Conservation (phyloP, 768 basidiomycete species). For the Tricholomella constricta region DNA sequence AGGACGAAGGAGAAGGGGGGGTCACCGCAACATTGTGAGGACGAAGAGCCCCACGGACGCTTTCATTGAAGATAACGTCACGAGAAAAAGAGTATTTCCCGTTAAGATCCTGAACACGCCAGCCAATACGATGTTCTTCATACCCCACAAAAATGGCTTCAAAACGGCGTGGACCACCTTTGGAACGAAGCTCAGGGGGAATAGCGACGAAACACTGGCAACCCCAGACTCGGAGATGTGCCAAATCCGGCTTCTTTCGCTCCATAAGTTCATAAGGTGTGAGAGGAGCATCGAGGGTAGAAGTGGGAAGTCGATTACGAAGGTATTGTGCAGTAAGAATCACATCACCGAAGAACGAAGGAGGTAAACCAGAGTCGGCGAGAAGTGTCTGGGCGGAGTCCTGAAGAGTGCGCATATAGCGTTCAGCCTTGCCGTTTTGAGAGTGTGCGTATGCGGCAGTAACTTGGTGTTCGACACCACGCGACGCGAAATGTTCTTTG, state of each 20-base stretch:
- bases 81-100: not conserved
- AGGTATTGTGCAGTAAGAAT: constrained; percentile 21
- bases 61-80: not conserved
- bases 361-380: constrained; percentile 23
- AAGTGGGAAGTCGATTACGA: constrained; percentile 24
- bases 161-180: constrained; percentile 14
- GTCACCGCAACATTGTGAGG: constrained; percentile 14
- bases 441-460: constrained; percentile 31
- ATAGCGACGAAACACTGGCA: constrained; percentile 24
- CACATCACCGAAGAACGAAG: constrained; percentile 27
- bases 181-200: constrained; percentile 20
- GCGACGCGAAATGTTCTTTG: not conserved
- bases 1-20: not conserved
- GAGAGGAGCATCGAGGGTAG: constrained; percentile 17
- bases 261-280: constrained; percentile 23
- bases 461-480: constrained; percentile 5
- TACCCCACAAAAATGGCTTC: constrained; percentile 26
- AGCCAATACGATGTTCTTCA: not conserved
- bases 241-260: constrained; percentile 26
- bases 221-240: constrained; percentile 30
- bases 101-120: not conserved
- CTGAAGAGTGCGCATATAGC: constrained; percentile 27
- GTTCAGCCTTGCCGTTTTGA: constrained; percentile 35
- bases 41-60: not conserved
- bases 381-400: constrained; percentile 24